Base-by-base conservation (phyloP, 2,329 filamentous ascomycete species). In the Xylaria sp. region DNA sequence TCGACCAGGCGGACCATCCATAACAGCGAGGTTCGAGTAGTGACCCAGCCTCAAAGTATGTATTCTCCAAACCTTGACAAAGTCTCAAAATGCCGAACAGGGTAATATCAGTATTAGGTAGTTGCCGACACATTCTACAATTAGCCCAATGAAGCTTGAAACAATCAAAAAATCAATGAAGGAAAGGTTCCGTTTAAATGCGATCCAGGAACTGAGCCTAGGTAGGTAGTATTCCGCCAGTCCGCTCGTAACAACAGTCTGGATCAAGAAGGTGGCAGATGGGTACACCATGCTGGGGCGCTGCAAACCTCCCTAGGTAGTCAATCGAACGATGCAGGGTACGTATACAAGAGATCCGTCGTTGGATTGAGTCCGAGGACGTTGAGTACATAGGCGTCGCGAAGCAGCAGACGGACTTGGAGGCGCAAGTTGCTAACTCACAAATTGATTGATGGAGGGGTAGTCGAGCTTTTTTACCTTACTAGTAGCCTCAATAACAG, bases 241-340 rank as follows among this genome's bases (percentile, higher is more conserved):
- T 69, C 72, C 74, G 72, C 70, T 63, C 59, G 72, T 71, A 72
- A 70, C 70, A 64, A 67, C 50, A 60, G 57, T 68, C 73, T 72
- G 61, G 66, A 76, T 76, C 66, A 41, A 76, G 74, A 76, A 76
- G 73, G 75, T 76, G 74, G 51, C 62, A 69, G 63, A 66, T 41
- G 50, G 57, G 54, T 37, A 55, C 46, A 48, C 37, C 56, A 65
- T 58, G 61, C 32, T 54, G 57, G 46, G 65, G 59, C 65, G 51
- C 65, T 68, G 65, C 55, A 58, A 41, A 25, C 54, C 57, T 25
- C 23, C 1, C 23, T 25, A 25, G 23, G 23, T 15, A 52, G 61
- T 65, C 57, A 41, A 68, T 68, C 69, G 51, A 63, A 64, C 15
- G 44, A 56, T n/a, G 58, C 18, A 60, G 65, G 52, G 23, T 44